Percentiles rank a stretch among this genome's conserved stretches.
These are phyloP conservation scores for Boletus coccyginus DNA, from an alignment of 768 basidiomycete genomes.

Conservation along the genomic window DNA sequence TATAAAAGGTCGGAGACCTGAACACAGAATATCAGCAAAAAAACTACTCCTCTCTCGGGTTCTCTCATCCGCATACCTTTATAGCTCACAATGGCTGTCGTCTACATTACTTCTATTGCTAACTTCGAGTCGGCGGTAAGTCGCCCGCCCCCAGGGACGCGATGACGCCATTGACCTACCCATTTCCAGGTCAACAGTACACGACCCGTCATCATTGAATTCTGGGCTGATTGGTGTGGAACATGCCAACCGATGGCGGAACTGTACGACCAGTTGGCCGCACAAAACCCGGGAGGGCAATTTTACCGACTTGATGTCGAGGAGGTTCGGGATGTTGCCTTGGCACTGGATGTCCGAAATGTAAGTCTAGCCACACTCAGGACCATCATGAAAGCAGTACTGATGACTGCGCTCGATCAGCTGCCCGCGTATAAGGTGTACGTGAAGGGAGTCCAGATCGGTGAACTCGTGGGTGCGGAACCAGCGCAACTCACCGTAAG, in stretches of 20 bases:
- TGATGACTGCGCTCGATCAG: conserved; percentile 18
- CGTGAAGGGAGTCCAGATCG: conserved; percentile 30
- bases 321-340: conserved; percentile 25
- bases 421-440: conserved; percentile 31
- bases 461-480: conserved; percentile 30
- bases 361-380: conserved; percentile 10
- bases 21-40: conserved; percentile 14
- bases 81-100: conserved; percentile 20
- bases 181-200: conserved; percentile 17
- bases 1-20: conserved; percentile 25
- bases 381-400: conserved; percentile 13
- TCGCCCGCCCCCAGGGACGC: background rate
- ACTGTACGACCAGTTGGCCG: conserved; percentile 24
- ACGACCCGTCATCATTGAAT: conserved; percentile 28
- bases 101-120: conserved; percentile 25
- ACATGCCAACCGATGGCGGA: conserved; percentile 22
- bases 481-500: conserved; percentile 23
- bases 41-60: conserved; percentile 7
- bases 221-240: conserved; percentile 32
- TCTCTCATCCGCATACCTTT: conserved; percentile 14
- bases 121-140: conserved; percentile 25
- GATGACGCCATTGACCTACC: conserved; percentile 6
- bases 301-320: conserved; percentile 33
- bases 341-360: conserved; percentile 23
- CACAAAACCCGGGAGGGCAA: conserved; percentile 23